Evolutionary conservation across 768 basidiomycete species (phyloP).

Genomic region (Tephrocybe sp.): DNA sequence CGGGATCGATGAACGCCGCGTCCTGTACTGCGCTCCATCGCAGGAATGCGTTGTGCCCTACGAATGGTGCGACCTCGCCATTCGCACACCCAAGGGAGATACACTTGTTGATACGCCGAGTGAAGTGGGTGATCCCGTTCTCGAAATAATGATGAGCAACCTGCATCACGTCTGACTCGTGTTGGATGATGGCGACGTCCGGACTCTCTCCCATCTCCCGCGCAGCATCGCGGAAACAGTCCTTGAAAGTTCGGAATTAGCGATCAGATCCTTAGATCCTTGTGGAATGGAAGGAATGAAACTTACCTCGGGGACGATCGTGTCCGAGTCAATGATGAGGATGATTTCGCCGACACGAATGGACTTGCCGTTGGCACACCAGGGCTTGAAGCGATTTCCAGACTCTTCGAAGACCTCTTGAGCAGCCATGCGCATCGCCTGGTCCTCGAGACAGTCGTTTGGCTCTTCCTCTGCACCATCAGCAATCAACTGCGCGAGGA

Average conservation of each 20-base stretch:
- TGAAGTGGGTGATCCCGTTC: constrained; percentile 88
- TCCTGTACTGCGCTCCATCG: constrained; percentile 89
- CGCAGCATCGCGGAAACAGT: constrained; percentile 89
- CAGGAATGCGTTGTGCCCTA: constrained; percentile 86
- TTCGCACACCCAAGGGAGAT: constrained; percentile 80
- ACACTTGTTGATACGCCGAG: constrained; percentile 81
- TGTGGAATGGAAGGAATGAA: neutral
- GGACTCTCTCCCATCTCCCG: constrained; percentile 79
- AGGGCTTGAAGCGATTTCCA: constrained; percentile 54
- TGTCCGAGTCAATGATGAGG: constrained; percentile 80
- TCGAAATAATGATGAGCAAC: constrained; percentile 89
- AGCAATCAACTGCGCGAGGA: constrained; percentile 45
- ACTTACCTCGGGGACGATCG: constrained; percentile 66
- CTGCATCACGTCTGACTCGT: constrained; percentile 88
- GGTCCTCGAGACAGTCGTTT: constrained; percentile 65
- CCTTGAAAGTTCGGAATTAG: constrained; percentile 30
- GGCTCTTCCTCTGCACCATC: constrained; percentile 39
- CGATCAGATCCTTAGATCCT: neutral
- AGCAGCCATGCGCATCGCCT: constrained; percentile 69
- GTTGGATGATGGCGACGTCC: constrained; percentile 86
- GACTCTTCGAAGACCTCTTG: constrained; percentile 71
- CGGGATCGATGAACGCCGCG: constrained; percentile 68
- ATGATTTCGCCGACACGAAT: constrained; percentile 78
- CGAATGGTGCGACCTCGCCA: constrained; percentile 81
- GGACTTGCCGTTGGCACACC: constrained; percentile 75